Conservation (phyloP, 257 asterid genomes). For the Capsicum chinense region DNA sequence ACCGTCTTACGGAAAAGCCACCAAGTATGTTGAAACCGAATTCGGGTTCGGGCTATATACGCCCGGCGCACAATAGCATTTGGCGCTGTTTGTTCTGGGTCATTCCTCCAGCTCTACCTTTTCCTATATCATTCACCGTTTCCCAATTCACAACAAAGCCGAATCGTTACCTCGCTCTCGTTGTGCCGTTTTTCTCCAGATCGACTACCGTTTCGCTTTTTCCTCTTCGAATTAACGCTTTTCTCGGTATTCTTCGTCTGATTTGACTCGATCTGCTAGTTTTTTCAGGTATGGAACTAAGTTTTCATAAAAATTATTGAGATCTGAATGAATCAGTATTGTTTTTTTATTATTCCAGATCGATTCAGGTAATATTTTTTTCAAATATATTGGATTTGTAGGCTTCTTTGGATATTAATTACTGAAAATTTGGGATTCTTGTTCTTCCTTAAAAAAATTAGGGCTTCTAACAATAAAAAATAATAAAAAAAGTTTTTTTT, state of each 20-base stretch:
- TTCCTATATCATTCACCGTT: conserved; percentile 8
- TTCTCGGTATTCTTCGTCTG: conserved; percentile 8
- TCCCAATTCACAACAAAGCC: conserved; percentile 19
- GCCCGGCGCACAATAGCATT: conserved; percentile 44
- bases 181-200: conserved; percentile 5
- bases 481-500: background rate
- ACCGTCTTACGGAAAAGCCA: background rate
- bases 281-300: background rate
- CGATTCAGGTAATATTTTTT: background rate
- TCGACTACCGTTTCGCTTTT: conserved; percentile 24
- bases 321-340: background rate
- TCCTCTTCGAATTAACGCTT: conserved; percentile 4
- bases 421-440: background rate
- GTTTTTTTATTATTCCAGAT: background rate
- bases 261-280: conserved; percentile 15
- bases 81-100: conserved; percentile 43
- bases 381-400: background rate
- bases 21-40: conserved; percentile 25
- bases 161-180: conserved; percentile 6
- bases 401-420: background rate
- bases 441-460: background rate
- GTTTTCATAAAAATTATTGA: background rate
- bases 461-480: background rate
- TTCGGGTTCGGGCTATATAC: conserved; percentile 26
- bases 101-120: conserved; percentile 37